These are phyloP conservation scores for Pistacia vera DNA, from an alignment of 345 rosid genomes.

Conservation along the genomic window DNA sequence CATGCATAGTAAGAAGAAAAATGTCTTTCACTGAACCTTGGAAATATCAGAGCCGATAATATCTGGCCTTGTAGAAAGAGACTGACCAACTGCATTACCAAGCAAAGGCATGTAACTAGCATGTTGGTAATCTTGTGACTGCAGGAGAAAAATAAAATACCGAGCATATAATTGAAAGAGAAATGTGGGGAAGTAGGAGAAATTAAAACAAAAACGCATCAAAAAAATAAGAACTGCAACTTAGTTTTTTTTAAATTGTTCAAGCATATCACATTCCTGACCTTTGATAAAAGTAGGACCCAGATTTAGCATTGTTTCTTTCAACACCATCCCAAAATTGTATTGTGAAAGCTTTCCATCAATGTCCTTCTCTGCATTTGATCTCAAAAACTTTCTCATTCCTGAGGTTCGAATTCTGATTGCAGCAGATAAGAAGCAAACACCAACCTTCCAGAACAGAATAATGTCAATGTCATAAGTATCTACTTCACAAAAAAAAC, in stretches of 20 bases:
- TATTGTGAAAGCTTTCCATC: conserved; percentile 53
- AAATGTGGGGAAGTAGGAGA: conserved; percentile 22
- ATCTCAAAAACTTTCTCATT: conserved; percentile 30
- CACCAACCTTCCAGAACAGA: conserved; percentile 55
- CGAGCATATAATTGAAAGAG: conserved; percentile 32
- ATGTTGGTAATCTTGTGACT: conserved; percentile 37
- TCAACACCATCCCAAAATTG: conserved; percentile 72
- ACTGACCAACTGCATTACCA: conserved; percentile 91
- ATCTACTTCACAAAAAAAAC: not conserved
- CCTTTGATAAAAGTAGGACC: conserved; percentile 99
- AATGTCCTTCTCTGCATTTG: conserved; percentile 36
- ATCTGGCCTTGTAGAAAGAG: conserved; percentile 97
- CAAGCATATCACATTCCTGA: conserved; percentile 29
- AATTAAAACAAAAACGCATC: not conserved
- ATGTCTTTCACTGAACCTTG: conserved; percentile 59
- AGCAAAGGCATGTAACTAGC: conserved; percentile 50
- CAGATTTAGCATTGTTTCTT: conserved; percentile 80
- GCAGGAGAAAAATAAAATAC: conserved; percentile 37
- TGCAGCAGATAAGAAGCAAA: conserved; percentile 67
- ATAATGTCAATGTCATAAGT: conserved; percentile 18
- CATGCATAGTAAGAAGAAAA: not conserved
- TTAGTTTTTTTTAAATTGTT: conserved; percentile 8
- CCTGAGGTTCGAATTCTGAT: conserved; percentile 63
- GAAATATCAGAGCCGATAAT: conserved; percentile 83
- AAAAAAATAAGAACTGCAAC: conserved; percentile 1